Conservation (phyloP, 2,329 filamentous ascomycete genomes). For the Apiospora saccharicola region DNA sequence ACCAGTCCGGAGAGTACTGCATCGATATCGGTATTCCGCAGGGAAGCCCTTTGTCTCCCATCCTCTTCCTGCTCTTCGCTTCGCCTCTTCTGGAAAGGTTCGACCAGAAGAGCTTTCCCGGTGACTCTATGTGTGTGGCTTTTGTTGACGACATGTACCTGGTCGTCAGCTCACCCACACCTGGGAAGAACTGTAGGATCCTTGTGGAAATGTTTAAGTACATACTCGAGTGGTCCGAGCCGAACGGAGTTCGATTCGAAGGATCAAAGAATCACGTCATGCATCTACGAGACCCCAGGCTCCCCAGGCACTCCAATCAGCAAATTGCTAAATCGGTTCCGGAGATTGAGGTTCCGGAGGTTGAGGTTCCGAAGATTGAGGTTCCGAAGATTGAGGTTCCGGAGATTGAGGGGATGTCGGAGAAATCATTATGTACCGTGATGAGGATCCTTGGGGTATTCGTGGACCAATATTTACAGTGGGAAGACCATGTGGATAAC, state of each 20-base stretch:
- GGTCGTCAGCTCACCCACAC: neutral
- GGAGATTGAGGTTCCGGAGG: neutral
- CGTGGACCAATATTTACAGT: neutral
- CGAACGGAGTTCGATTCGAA: neutral
- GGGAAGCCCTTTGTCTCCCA: neutral
- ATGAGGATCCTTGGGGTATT: neutral
- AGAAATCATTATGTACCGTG: neutral
- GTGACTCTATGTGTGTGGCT: neutral
- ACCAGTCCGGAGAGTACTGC: neutral
- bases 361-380: neutral
- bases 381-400: neutral
- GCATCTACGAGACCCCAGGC: neutral
- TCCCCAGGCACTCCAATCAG: neutral
- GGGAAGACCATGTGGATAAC: neutral
- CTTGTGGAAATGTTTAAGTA: neutral
- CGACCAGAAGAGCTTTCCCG: neutral
- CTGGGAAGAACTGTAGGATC: neutral
- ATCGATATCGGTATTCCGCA: neutral
- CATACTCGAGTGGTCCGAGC: neutral
- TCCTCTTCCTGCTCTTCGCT: neutral
- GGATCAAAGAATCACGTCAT: neutral
- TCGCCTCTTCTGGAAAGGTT: neutral
- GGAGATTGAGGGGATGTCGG: neutral
- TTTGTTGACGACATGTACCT: neutral
- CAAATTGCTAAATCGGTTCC: neutral